Percentiles rank a stretch among this genome's conserved stretches.
These are phyloP conservation scores for Curvularia verruculosa DNA, from an alignment of 2,329 filamentous ascomycete species.

Conservation along the genomic window DNA sequence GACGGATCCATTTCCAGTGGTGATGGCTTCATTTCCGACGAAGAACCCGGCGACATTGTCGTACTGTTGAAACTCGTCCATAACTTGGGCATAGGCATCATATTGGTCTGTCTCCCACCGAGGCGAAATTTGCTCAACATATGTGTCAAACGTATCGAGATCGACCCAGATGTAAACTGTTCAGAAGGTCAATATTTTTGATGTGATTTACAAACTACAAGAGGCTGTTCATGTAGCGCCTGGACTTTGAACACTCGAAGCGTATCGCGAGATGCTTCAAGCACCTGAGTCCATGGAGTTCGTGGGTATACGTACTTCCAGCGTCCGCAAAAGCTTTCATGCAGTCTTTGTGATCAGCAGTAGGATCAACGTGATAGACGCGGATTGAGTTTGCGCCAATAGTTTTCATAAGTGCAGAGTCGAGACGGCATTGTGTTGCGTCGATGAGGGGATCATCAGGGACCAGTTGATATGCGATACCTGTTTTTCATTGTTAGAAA, in stretches of 20 bases:
- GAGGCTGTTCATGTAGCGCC: background rate
- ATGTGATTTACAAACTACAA: background rate
- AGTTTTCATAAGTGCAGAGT: constrained; percentile 77
- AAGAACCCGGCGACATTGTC: constrained; percentile 80
- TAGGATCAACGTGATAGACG: constrained; percentile 83
- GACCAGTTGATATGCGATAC: constrained; percentile 73
- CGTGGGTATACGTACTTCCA: constrained; percentile 20
- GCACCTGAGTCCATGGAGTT: background rate
- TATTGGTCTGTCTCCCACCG: constrained; percentile 77
- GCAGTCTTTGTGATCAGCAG: constrained; percentile 74
- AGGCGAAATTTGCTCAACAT: constrained; percentile 68
- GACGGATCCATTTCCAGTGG: constrained; percentile 59
- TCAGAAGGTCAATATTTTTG: background rate
- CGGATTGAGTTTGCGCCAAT: constrained; percentile 84
- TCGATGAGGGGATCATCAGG: constrained; percentile 77
- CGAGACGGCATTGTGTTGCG: constrained; percentile 74
- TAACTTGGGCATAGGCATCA: constrained; percentile 69
- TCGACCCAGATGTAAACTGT: constrained; percentile 87
- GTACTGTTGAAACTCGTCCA: constrained; percentile 78
- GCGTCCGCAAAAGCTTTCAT: constrained; percentile 80
- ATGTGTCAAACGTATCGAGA: constrained; percentile 71
- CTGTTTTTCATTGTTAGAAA: constrained; percentile 52
- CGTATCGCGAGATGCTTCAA: background rate
- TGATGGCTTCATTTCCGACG: constrained; percentile 82
- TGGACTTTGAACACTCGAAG: background rate